Conservation (phyloP, 495 filamentous ascomycete genomes). For the Cudoniella acicularis region DNA sequence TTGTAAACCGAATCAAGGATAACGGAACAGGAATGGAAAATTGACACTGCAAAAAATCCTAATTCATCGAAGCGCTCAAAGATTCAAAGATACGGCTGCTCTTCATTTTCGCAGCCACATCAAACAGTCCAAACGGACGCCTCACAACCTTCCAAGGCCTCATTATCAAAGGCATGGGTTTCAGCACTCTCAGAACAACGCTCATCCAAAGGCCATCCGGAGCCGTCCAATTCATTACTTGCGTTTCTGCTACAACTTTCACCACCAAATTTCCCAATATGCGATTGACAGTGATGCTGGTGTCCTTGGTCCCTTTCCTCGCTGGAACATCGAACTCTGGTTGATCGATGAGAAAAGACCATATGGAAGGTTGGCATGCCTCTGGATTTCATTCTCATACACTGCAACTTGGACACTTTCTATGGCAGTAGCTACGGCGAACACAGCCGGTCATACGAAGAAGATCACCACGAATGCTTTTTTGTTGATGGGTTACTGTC, state of each 20-base stretch:
- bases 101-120: conserved; percentile 46
- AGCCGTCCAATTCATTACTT: conserved; percentile 18
- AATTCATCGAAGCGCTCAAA: conserved; percentile 49
- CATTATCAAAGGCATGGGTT: conserved; percentile 61
- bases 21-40: conserved; percentile 27
- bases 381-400: neutral
- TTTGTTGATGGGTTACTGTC: conserved; percentile 9
- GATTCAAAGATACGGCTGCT: conserved; percentile 59
- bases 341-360: neutral
- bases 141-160: conserved; percentile 59
- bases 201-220: conserved; percentile 58
- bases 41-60: conserved; percentile 19
- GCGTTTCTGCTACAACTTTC: neutral
- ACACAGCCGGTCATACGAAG: conserved; percentile 22
- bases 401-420: neutral
- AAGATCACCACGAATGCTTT: conserved; percentile 16
- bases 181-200: conserved; percentile 44
- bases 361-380: neutral
- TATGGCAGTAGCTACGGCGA: conserved; percentile 48
- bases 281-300: neutral
- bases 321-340: neutral
- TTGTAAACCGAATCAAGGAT: conserved; percentile 33
- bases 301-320: neutral
- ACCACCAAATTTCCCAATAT: neutral
- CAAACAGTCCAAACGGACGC: conserved; percentile 47